Conservation (phyloP, 352 stramenopile species). For the Phytophthora constricta region DNA sequence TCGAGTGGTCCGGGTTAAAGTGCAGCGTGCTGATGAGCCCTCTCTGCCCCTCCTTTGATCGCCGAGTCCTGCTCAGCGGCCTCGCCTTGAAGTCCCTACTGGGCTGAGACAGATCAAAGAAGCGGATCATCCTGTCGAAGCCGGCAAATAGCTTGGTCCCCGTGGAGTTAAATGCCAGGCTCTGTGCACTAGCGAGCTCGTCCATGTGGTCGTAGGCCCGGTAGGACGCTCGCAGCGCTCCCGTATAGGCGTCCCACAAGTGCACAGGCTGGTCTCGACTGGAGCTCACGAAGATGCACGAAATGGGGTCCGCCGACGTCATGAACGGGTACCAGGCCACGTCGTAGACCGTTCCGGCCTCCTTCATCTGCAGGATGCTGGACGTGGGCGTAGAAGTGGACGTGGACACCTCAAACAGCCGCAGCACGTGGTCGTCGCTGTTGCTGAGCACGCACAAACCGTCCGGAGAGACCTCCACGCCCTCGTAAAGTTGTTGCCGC, state of each 20-base stretch:
- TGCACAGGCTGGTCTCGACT: slow-evolving; percentile 90
- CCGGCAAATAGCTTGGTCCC: slow-evolving; percentile 86
- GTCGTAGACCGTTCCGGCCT: slow-evolving; percentile 88
- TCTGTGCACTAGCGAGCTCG: slow-evolving; percentile 80
- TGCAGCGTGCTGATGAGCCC: slow-evolving; percentile 82
- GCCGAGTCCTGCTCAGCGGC: slow-evolving; percentile 70
- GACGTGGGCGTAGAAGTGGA: slow-evolving; percentile 4
- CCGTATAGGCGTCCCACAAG: slow-evolving; percentile 93
- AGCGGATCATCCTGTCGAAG: slow-evolving; percentile 86
- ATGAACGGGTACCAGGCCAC: slow-evolving; percentile 91
- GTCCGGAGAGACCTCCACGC: slow-evolving; percentile 77
- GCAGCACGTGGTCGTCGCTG: slow-evolving; percentile 82
- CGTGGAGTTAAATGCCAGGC: slow-evolving; percentile 80
- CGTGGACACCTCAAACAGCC: slow-evolving; percentile 73
- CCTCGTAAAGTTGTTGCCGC: slow-evolving; percentile 81
- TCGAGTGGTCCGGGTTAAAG: slow-evolving; percentile 85
- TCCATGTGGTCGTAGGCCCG: slow-evolving; percentile 87
- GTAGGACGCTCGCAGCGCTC: slow-evolving; percentile 82
- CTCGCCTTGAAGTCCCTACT: slow-evolving; percentile 64
- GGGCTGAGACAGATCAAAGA: slow-evolving; percentile 78
- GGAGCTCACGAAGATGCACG: slow-evolving; percentile 88
- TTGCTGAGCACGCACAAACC: slow-evolving; percentile 88
- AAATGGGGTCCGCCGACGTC: slow-evolving; percentile 72
- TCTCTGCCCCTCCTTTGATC: slow-evolving; percentile 69
- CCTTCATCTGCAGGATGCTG: slow-evolving; percentile 63